Conservation (phyloP, 306 rosid genomes). For the Rosa multiflora region DNA sequence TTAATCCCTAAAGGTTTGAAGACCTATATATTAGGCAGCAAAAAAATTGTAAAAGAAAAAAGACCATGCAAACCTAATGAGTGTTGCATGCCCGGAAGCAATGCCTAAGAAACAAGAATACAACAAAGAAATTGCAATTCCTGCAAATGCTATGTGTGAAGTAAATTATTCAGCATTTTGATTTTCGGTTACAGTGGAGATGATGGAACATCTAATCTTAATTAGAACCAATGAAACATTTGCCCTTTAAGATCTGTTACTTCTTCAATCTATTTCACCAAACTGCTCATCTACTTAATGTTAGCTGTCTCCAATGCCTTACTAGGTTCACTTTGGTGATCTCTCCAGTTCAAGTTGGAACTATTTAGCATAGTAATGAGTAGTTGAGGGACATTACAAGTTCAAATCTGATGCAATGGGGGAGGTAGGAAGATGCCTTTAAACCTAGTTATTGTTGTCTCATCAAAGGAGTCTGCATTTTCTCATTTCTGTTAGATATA, state of each 20-base stretch:
- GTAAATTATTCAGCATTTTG: not conserved
- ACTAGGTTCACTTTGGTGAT: not conserved
- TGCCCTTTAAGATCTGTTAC: not conserved
- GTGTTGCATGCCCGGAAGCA: too few relatives aligned
- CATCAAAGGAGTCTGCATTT: not conserved
- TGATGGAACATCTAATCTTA: not conserved
- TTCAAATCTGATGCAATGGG: not conserved
- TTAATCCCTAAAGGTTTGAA: not conserved
- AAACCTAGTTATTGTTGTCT: not conserved
- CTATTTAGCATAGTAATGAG: not conserved
- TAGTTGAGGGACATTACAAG: not conserved
- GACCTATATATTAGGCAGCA: too few relatives aligned
- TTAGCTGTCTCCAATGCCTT: not conserved
- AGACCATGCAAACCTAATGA: too few relatives aligned
- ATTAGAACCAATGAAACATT: not conserved
- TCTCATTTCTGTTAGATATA: not conserved
- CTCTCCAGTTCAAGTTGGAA: not conserved
- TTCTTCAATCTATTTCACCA: not conserved
- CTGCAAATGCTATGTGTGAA: not conserved
- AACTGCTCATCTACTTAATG: not conserved
- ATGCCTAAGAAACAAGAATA: too few relatives aligned
- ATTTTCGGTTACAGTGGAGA: not conserved
- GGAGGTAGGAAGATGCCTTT: slow-evolving; percentile 14
- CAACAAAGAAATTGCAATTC: not conserved
- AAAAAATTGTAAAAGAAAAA: too few relatives aligned